These are phyloP conservation scores for Saccharomycopsis sp. DNA, from an alignment of 805 yeast species.

Conservation along the genomic window DNA sequence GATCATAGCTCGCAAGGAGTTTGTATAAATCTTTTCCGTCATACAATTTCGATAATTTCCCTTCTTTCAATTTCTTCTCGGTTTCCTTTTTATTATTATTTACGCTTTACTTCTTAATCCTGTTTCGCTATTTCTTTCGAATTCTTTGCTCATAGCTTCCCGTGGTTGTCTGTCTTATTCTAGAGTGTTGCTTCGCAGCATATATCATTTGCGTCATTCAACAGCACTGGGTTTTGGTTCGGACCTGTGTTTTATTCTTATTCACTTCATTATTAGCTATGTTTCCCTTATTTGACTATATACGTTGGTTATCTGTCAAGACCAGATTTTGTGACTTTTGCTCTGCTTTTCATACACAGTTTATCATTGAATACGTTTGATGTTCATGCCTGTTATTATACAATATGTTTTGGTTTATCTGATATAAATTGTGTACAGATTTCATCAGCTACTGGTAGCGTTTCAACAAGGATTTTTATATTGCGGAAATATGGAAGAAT, in stretches of 20 bases:
- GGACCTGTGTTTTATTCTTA: background rate
- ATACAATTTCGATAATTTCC: background rate
- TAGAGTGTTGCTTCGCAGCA: too few relatives aligned
- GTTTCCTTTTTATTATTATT: background rate
- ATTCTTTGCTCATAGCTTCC: background rate
- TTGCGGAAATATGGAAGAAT: background rate
- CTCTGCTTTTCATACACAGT: too few relatives aligned
- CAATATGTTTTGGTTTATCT: background rate
- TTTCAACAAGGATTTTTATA: background rate
- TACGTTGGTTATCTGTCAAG: too few relatives aligned
- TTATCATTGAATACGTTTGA: too few relatives aligned
- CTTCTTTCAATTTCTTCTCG: background rate
- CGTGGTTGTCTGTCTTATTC: too few relatives aligned
- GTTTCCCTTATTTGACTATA: background rate
- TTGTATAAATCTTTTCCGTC: conserved; percentile 1
- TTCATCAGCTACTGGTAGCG: too few relatives aligned
- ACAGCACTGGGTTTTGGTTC: background rate
- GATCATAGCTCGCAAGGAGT: conserved; percentile 18
- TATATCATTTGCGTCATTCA: too few relatives aligned
- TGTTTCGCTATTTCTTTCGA: background rate
- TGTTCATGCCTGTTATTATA: background rate
- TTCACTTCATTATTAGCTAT: background rate
- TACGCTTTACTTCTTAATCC: background rate
- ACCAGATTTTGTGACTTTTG: too few relatives aligned
- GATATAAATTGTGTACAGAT: too few relatives aligned